Evolutionary conservation across 2,329 filamentous ascomycete genomes (phyloP).

Genomic region (Capronia americana): DNA sequence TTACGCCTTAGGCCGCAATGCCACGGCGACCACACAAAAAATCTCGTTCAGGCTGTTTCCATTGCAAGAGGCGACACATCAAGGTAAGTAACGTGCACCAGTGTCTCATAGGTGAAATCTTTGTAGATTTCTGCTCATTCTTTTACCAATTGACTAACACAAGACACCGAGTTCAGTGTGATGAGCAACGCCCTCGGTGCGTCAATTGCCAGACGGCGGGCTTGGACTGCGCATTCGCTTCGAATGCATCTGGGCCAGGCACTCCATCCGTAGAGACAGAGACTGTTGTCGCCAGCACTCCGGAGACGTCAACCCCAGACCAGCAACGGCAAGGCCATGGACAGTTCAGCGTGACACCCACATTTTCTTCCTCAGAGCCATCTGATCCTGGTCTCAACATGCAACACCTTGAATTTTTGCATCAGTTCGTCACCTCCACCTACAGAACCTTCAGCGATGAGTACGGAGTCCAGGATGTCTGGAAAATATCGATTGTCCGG

Average conservation of each 20-base stretch:
- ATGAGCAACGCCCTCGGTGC: constrained; percentile 44
- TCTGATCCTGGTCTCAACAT: constrained; percentile 41
- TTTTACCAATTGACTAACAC: not conserved
- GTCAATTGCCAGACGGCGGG: constrained; percentile 43
- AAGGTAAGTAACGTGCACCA: constrained; percentile 41
- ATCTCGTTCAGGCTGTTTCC: constrained; percentile 47
- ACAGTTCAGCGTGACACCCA: not conserved
- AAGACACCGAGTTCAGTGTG: constrained; percentile 40
- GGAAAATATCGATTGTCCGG: constrained; percentile 9
- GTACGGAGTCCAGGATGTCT: not conserved
- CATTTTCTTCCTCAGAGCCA: not conserved
- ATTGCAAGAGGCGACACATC: constrained; percentile 49
- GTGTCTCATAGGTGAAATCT: too few relatives aligned
- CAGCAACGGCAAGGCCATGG: not conserved
- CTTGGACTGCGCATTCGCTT: constrained; percentile 30
- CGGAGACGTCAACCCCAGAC: constrained; percentile 17
- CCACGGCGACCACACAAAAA: constrained; percentile 46
- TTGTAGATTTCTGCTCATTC: not conserved
- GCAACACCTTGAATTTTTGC: constrained; percentile 42
- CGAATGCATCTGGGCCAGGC: not conserved
- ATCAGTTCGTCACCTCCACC: constrained; percentile 39
- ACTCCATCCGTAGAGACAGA: not conserved
- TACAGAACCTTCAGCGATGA: constrained; percentile 41
- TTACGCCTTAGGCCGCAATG: constrained; percentile 5
- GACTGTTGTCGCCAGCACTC: not conserved